Evolutionary conservation across 2,329 filamentous ascomycete genomes (phyloP).

Genomic region (Diplodia seriata): DNA sequence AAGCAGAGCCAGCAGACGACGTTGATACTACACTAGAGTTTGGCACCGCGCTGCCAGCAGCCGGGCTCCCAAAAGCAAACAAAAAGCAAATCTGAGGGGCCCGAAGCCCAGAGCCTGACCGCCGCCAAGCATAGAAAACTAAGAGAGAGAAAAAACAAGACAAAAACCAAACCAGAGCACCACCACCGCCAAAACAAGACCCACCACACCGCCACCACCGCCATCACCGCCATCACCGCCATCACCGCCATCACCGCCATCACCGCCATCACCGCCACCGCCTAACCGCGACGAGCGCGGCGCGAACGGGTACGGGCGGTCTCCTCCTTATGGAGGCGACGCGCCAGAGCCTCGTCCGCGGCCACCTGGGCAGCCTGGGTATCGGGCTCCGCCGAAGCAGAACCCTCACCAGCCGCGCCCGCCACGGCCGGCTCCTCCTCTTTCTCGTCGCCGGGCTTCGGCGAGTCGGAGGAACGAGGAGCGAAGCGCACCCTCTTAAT

Average conservation of each 20-base stretch:
- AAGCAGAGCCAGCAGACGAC: background rate
- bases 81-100: constrained; percentile 1
- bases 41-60: background rate
- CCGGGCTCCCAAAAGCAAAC: background rate
- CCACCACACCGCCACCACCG: too few species aligned
- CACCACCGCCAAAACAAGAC: background rate
- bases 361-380: constrained; percentile 35
- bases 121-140: background rate
- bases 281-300: constrained; percentile 9
- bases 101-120: background rate
- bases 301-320: constrained; percentile 46
- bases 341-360: constrained; percentile 61
- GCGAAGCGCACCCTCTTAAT: background rate
- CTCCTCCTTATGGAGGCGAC: constrained; percentile 63
- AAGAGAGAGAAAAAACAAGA: background rate
- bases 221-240: too few species aligned
- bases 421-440: constrained; percentile 2
- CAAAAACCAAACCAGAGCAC: background rate
- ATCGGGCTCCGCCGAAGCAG: constrained; percentile 1
- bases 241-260: too few species aligned
- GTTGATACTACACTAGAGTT: background rate
- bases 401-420: constrained; percentile 21
- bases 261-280: background rate
- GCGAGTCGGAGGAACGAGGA: background rate
- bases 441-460: background rate